Base-by-base conservation (phyloP, 495 filamentous ascomycete genomes). In the Cercophora sp. region DNA sequence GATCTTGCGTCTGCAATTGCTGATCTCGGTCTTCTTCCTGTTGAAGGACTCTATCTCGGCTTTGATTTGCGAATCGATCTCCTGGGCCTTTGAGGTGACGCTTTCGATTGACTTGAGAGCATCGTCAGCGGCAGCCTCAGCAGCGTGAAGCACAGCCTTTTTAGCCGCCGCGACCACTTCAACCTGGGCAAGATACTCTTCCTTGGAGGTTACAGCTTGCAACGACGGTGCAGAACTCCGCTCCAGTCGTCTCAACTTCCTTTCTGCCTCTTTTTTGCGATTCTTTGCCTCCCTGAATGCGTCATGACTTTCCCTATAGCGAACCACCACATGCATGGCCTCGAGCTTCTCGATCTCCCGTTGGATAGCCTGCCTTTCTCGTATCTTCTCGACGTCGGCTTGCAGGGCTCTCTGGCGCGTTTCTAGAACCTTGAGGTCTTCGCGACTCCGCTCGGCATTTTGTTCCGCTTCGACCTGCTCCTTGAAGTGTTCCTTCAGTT, bases 371-470 rank as follows among this genome's bases (percentile, higher is more conserved):
- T 85, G 78, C 48, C 91, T 77, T 60, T 96, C 86, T 22, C 83
- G 78, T 58, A 95, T 77, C 56, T 89, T 81, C 55, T 93, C 84
- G 4, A 96, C 91, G 60, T 96, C 91, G 5, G 84, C 85, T 58
- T 87, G 80, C 31, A 91, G 80, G 55, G 80, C 79, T 51, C 87
- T 81, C 65, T 97, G 93, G 6, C 89, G 82, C 5, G 73, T 71
- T 61, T 93, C 81, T 39, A 89, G 71, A 35, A 80, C 83, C 43
- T 73, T 69, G 1, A 96, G 70, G 8, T 76, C 65, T 24, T 86
- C 85, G 43, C 77, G 70, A 54, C 87, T 80, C 11, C 64, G 69
- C 20, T 80, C 75, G 36, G 85, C 78, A 49, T 80, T 72, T 4
- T 68, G 55, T 59, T 87, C 79, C 6, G 85, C 51, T 34, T 78